A percentile compares a stretch with the other conserved stretches of the same genome.
phyloP scores from a whole-genome alignment of 1,139 yeast species.

The Hansenula anomala region DNA sequence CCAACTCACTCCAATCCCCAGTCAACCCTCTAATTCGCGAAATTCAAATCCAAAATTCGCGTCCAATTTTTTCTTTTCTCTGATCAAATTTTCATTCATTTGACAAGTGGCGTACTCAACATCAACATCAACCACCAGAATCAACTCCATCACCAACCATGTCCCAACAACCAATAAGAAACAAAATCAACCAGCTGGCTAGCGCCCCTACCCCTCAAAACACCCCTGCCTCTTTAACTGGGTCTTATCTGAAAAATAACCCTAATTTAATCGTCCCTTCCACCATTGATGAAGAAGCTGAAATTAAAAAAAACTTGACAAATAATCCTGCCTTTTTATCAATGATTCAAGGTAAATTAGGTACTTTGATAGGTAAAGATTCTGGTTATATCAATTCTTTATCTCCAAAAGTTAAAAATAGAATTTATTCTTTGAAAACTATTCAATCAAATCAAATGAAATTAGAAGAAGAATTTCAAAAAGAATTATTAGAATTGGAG shows the following conservation, averaged over 20 bases:
- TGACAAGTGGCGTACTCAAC: neutral
- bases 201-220: conserved; percentile 99
- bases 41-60: no score
- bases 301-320: conserved; percentile 43
- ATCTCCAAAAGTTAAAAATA: conserved; percentile 69
- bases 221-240: conserved; percentile 89
- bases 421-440: conserved; percentile 82
- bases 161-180: conserved; percentile 23
- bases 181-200: conserved; percentile 68
- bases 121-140: no score
- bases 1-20: no score
- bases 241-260: conserved; percentile 67
- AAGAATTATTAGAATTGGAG: conserved; percentile 82
- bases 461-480: conserved; percentile 87
- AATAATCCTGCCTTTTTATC: conserved; percentile 75
- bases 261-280: conserved; percentile 70
- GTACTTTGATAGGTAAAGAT: conserved; percentile 77
- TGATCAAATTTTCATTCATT: no score
- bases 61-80: no score
- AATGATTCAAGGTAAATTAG: conserved; percentile 89
- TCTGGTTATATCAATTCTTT: conserved; percentile 81
- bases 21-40: no score
- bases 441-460: conserved; percentile 77
- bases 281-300: conserved; percentile 42
- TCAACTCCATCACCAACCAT: neutral